Evolutionary conservation across 2,329 filamentous ascomycete genomes (phyloP).

Genomic region (Fusarium solani-melongenae): DNA sequence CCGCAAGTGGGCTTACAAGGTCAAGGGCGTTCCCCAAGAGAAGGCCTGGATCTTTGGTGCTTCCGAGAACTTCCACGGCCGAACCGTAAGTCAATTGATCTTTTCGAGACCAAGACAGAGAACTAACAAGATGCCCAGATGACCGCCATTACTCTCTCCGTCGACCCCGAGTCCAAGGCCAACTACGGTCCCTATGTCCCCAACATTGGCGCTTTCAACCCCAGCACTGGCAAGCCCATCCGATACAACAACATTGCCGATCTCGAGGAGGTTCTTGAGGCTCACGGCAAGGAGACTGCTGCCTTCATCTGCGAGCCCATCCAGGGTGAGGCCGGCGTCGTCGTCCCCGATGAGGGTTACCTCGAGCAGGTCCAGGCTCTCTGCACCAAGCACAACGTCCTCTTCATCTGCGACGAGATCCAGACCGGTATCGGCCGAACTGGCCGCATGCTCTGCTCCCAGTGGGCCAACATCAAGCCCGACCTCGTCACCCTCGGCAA

Average conservation of each 20-base stretch:
- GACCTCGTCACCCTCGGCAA: conserved; percentile 96
- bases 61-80: conserved; percentile 37
- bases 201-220: conserved; percentile 76
- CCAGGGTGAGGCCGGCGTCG: conserved; percentile 93
- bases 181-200: conserved; percentile 98
- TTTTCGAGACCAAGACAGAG: neutral
- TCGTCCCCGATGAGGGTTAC: conserved; percentile 86
- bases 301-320: conserved; percentile 38
- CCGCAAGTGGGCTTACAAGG: conserved; percentile 36
- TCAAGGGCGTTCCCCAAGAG: conserved; percentile 35
- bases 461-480: conserved; percentile 96
- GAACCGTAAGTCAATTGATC: conserved; percentile 70
- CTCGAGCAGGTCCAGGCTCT: conserved; percentile 81
- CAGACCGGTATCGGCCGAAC: conserved; percentile 97
- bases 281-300: conserved; percentile 33
- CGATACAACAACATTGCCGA: conserved; percentile 38
- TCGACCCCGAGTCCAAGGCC: conserved; percentile 92
- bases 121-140: conserved; percentile 65
- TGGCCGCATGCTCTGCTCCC: conserved; percentile 90
- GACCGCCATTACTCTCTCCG: conserved; percentile 93
- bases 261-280: conserved; percentile 33
- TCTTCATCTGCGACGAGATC: conserved; percentile 98
- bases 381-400: conserved; percentile 94
- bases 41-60: conserved; percentile 37
- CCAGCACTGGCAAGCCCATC: conserved; percentile 30